Conservation (phyloP, 352 stramenopile genomes). For the Blastocystis sp. region DNA sequence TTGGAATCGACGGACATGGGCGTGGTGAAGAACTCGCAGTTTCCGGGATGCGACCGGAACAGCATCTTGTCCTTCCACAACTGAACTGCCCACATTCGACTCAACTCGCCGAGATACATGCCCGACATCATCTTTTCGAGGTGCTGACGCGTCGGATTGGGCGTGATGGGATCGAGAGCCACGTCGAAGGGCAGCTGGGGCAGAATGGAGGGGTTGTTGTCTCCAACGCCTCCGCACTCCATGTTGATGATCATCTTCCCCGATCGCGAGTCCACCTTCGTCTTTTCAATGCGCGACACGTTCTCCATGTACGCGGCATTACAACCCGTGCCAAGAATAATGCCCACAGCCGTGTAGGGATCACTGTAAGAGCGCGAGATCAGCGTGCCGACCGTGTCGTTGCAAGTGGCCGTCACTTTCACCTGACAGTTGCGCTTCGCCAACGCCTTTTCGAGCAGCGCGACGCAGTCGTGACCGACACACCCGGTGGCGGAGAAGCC, state of each 20-base stretch:
- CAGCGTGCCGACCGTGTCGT: slow-evolving; percentile 78
- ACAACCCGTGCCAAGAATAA: slow-evolving; percentile 78
- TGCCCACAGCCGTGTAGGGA: slow-evolving; percentile 75
- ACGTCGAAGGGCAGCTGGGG: slow-evolving; percentile 75
- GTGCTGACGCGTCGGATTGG: slow-evolving; percentile 75
- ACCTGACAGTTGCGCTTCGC: slow-evolving; percentile 63
- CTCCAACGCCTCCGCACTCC: slow-evolving; percentile 77
- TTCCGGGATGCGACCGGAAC: slow-evolving; percentile 7
- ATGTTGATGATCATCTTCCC: slow-evolving; percentile 78
- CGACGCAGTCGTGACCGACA: slow-evolving; percentile 75
- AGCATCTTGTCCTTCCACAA: slow-evolving; percentile 74
- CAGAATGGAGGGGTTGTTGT: slow-evolving; percentile 67
- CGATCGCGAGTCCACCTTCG: slow-evolving; percentile 12
- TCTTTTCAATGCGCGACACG: slow-evolving; percentile 76
- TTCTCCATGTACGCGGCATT: slow-evolving; percentile 78
- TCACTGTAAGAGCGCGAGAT: slow-evolving; percentile 75
- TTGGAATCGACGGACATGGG: slow-evolving; percentile 66
- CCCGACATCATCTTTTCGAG: slow-evolving; percentile 79
- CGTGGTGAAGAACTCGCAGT: slow-evolving; percentile 46
- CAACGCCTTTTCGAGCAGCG: slow-evolving; percentile 75
- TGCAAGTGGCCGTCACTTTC: slow-evolving; percentile 76
- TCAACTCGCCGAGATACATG: slow-evolving; percentile 77
- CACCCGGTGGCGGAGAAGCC: slow-evolving; percentile 76
- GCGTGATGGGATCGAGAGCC: slow-evolving; percentile 74
- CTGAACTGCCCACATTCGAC: slow-evolving; percentile 74